Evolutionary conservation across 2,329 filamentous ascomycete species (phyloP).

Genomic region (Ceratocystis destructans): DNA sequence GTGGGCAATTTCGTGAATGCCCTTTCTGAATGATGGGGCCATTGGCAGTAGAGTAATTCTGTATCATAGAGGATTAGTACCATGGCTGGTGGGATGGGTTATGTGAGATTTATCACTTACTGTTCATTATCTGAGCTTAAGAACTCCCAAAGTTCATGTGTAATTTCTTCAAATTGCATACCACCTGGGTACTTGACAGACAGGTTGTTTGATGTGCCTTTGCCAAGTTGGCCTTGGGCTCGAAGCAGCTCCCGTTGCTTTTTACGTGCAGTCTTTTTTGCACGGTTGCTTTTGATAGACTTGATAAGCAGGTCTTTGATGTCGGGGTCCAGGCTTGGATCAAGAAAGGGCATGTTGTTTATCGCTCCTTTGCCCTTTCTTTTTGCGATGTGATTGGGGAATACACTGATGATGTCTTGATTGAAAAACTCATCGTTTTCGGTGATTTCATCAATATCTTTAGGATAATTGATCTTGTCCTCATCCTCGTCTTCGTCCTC

Average conservation of each 20-base stretch:
- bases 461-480: neutral
- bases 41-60: constrained; percentile 72
- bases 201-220: constrained; percentile 54
- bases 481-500: neutral
- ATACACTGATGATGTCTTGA: constrained; percentile 15
- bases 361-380: neutral
- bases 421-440: constrained; percentile 10
- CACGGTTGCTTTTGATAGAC: constrained; percentile 53
- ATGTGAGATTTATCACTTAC: constrained; percentile 32
- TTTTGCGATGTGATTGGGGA: neutral
- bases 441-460: neutral
- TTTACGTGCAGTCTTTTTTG: constrained; percentile 58
- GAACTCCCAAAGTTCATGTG: constrained; percentile 59
- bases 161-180: constrained; percentile 41
- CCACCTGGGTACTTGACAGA: constrained; percentile 30
- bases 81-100: neutral
- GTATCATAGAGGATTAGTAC: constrained; percentile 15
- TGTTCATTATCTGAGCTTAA: constrained; percentile 47
- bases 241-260: constrained; percentile 56
- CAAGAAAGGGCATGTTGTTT: constrained; percentile 8
- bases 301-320: constrained; percentile 44
- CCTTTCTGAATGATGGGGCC: constrained; percentile 61
- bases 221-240: constrained; percentile 50
- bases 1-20: constrained; percentile 65
- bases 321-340: constrained; percentile 47